Evolutionary conservation across 2,329 filamentous ascomycete genomes (phyloP).

Genomic region (Clarireedia monteithiana): DNA sequence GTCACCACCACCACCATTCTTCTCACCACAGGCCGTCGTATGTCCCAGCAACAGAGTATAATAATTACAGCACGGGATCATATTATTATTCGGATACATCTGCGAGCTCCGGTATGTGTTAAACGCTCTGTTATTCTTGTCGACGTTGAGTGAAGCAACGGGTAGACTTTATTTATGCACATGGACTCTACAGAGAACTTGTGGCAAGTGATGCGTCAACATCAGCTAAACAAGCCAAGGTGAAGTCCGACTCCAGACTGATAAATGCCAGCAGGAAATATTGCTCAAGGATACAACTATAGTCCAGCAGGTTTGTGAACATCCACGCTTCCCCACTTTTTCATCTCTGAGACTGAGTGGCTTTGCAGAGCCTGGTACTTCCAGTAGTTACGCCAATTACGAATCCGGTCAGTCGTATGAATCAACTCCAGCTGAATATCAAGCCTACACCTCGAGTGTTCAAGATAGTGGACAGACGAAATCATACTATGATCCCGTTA

Average conservation of each 20-base stretch:
- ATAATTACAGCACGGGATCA: not conserved
- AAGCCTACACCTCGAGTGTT: not conserved
- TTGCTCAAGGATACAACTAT: conserved; percentile 1
- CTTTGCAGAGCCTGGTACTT: not conserved
- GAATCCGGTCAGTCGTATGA: not conserved
- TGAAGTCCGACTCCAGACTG: not conserved
- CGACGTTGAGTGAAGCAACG: not conserved
- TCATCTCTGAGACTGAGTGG: not conserved
- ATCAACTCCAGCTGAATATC: not conserved
- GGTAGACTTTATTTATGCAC: not conserved
- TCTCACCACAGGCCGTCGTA: not conserved
- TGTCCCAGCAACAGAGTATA: not conserved
- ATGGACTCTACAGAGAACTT: not conserved
- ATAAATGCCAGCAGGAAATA: not conserved
- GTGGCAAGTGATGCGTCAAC: not conserved
- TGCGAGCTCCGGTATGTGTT: conserved; percentile 4
- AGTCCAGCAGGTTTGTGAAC: not conserved
- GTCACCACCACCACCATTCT: not conserved
- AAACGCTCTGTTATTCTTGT: not conserved
- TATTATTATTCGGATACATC: not conserved
- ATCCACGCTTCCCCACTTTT: not conserved
- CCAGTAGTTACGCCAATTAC: not conserved
- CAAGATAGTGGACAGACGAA: not conserved
- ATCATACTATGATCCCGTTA: conserved; percentile 15
- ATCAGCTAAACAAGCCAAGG: not conserved